These are phyloP conservation scores for Isoetes engelmannii DNA, from an alignment of 83 land plant species.

Conservation along the genomic window DNA sequence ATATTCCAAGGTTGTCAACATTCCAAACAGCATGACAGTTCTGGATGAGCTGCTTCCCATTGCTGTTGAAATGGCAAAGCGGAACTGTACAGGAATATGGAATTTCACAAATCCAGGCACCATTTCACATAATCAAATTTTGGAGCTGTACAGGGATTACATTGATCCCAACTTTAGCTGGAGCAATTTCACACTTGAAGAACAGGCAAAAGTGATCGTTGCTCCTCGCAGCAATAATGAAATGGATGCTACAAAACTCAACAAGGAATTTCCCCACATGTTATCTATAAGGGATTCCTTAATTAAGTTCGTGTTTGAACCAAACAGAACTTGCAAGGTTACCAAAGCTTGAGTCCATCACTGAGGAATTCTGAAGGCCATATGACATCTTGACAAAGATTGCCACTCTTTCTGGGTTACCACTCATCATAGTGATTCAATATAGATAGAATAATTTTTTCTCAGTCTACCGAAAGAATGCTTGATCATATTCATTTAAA, in stretches of 20 bases:
- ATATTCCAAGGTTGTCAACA: slow-evolving; percentile 38
- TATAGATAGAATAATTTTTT: too few relatives aligned
- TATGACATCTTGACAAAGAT: too few relatives aligned
- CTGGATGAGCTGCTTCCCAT: slow-evolving; percentile 37
- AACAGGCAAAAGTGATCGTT: slow-evolving; percentile 39
- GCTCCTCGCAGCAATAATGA: slow-evolving; percentile 39
- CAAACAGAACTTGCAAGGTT: too few relatives aligned
- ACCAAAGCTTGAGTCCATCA: too few relatives aligned
- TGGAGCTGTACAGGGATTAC: slow-evolving; percentile 37
- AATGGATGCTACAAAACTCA: slow-evolving; percentile 32
- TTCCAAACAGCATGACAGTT: slow-evolving; percentile 36
- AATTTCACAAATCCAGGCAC: slow-evolving; percentile 39
- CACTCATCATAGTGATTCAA: too few relatives aligned
- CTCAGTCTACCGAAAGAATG: too few relatives aligned
- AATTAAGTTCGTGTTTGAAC: slow-evolving; percentile 31
- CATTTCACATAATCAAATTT: slow-evolving; percentile 34
- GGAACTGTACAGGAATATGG: slow-evolving; percentile 37
- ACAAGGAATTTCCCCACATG: slow-evolving; percentile 32
- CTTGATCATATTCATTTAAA: too few relatives aligned
- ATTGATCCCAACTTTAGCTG: slow-evolving; percentile 28
- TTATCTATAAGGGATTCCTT: slow-evolving; percentile 29
- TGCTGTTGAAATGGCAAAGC: slow-evolving; percentile 38
- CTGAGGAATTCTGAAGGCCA: too few relatives aligned
- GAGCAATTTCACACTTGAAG: slow-evolving; percentile 36
- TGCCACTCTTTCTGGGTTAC: too few relatives aligned